Conservation (phyloP, 305 asterid genomes). For the Fraxinus latifolia region DNA sequence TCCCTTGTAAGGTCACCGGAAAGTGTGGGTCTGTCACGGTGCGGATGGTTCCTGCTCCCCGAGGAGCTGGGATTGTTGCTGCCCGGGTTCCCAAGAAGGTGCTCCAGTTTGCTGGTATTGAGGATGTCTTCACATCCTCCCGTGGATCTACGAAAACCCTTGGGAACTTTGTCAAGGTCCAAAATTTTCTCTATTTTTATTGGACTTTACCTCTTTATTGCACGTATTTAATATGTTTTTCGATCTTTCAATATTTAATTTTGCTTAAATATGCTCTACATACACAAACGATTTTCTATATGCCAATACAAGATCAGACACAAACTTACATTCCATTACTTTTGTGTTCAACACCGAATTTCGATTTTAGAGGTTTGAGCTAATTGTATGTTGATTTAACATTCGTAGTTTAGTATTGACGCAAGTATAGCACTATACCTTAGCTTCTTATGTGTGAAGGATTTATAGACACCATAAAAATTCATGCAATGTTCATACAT, state of each 20-base stretch:
- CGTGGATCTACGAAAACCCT: slow-evolving; percentile 63
- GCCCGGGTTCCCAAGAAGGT: slow-evolving; percentile 66
- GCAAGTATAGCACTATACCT: not conserved
- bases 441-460: not conserved
- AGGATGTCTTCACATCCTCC: slow-evolving; percentile 53
- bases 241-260: not conserved
- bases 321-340: not conserved
- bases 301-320: not conserved
- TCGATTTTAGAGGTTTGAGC: not conserved
- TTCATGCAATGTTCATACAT: not conserved
- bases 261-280: not conserved
- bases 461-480: not conserved
- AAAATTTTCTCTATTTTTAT: not conserved
- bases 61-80: slow-evolving; percentile 62
- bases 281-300: not conserved
- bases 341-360: not conserved
- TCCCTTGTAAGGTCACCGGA: slow-evolving; percentile 65
- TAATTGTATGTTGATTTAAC: not conserved
- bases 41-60: slow-evolving; percentile 62
- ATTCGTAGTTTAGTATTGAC: not conserved
- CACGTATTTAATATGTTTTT: not conserved
- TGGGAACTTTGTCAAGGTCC: slow-evolving; percentile 62
- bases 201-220: not conserved
- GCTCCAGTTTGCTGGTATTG: slow-evolving; percentile 62
- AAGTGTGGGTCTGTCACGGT: slow-evolving; percentile 63